Percentiles rank a stretch among this genome's conserved stretches.
Conservation (phyloP, 2,329 filamentous ascomycete genomes). For the Rugonectria rugulosa region DNA sequence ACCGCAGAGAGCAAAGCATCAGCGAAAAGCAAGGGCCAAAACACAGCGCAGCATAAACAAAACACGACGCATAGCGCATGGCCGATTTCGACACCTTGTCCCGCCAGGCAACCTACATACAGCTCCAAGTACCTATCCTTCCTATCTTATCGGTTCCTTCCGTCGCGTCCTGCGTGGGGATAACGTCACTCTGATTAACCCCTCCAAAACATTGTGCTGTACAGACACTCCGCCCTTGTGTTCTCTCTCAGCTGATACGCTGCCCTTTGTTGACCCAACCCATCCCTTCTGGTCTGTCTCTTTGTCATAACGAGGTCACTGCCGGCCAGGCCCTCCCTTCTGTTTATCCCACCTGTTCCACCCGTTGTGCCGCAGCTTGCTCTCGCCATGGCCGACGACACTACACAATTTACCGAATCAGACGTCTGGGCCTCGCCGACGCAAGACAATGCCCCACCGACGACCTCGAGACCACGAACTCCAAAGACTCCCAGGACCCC, state of each 20-base stretch:
- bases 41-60: slow-evolving; percentile 16
- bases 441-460: slow-evolving; percentile 40
- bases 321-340: slow-evolving; percentile 12
- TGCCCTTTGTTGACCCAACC: slow-evolving; percentile 15
- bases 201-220: slow-evolving; percentile 11
- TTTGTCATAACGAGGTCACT: slow-evolving; percentile 13
- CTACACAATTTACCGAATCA: slow-evolving; percentile 55
- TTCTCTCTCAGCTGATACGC: slow-evolving; percentile 10
- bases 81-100: slow-evolving; percentile 2
- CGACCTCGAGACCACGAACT: slow-evolving; percentile 42
- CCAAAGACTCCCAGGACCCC: slow-evolving; percentile 57
- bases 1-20: slow-evolving; percentile 15
- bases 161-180: neutral
- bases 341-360: neutral
- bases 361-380: slow-evolving; percentile 1
- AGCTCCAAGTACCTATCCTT: neutral
- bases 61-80: slow-evolving; percentile 18
- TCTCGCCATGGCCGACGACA: slow-evolving; percentile 53
- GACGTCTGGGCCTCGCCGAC: slow-evolving; percentile 57
- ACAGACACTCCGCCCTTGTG: slow-evolving; percentile 16
- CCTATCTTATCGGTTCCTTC: slow-evolving; percentile 13
- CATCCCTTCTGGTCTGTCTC: neutral
- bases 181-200: slow-evolving; percentile 13
- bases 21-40: neutral
- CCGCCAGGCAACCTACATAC: slow-evolving; percentile 2